Evolutionary conservation across 2,329 filamentous ascomycete genomes (phyloP).

Genomic region (Nemania serpens): DNA sequence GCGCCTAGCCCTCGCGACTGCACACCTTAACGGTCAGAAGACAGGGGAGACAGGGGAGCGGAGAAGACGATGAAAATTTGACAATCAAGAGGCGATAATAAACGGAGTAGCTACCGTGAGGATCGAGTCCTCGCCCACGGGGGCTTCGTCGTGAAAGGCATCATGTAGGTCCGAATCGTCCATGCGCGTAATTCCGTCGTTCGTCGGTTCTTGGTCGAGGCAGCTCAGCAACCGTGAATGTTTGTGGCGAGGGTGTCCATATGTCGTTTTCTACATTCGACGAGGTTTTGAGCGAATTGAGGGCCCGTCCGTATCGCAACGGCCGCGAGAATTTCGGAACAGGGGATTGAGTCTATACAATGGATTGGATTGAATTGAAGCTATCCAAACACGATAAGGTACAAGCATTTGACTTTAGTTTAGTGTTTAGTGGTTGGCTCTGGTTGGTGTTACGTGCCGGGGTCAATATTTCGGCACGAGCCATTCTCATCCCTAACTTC

Average conservation of each 20-base stretch:
- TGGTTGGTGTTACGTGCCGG: not conserved
- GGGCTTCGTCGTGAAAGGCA: slow-evolving; percentile 43
- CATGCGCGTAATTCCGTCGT: slow-evolving; percentile 40
- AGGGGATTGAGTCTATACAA: slow-evolving; percentile 3
- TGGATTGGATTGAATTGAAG: slow-evolving; percentile 13
- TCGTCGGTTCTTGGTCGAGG: not conserved
- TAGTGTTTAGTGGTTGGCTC: not conserved
- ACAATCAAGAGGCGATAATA: not conserved
- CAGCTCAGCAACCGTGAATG: not conserved
- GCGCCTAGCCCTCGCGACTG: slow-evolving; percentile 88
- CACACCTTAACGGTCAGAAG: not conserved
- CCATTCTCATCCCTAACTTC: too few relatives aligned
- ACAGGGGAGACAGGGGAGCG: not conserved
- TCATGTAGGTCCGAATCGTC: slow-evolving; percentile 42
- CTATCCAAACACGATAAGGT: not conserved
- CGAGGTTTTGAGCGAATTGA: not conserved
- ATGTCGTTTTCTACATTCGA: not conserved
- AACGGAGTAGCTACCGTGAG: slow-evolving; percentile 37
- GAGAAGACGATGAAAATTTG: not conserved
- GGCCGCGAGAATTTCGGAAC: slow-evolving; percentile 27
- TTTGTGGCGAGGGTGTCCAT: not conserved
- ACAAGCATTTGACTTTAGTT: slow-evolving; percentile 1
- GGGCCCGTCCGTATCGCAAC: slow-evolving; percentile 4
- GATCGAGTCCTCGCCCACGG: slow-evolving; percentile 41
- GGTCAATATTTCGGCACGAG: too few relatives aligned